These are phyloP conservation scores for Stachybotrys elegans DNA, from an alignment of 2,329 filamentous ascomycete genomes.

Conservation along the genomic window DNA sequence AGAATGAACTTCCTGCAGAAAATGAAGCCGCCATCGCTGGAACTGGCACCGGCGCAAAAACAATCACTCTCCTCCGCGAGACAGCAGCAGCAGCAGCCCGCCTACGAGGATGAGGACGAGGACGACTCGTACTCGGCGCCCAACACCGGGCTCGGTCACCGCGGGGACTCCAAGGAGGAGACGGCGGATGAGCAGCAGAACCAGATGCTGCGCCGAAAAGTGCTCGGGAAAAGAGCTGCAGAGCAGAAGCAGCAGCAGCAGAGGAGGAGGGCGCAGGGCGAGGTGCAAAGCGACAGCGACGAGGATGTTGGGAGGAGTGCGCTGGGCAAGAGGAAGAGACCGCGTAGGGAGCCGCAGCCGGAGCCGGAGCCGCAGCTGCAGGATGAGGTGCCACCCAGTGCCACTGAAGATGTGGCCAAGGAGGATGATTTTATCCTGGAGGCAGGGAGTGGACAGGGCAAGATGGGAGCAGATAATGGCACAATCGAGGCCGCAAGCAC, in stretches of 20 bases:
- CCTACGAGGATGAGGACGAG: slow-evolving; percentile 16
- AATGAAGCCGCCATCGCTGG: slow-evolving; percentile 20
- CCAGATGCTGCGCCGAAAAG: slow-evolving; percentile 23
- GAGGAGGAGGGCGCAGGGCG: slow-evolving; percentile 11
- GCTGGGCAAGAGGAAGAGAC: slow-evolving; percentile 32
- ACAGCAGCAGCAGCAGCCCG: slow-evolving; percentile 4
- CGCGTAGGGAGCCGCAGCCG: slow-evolving; percentile 10
- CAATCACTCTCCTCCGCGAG: slow-evolving; percentile 2
- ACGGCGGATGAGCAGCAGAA: slow-evolving; percentile 19
- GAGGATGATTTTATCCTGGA: too few species aligned
- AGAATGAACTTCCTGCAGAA: slow-evolving; percentile 26
- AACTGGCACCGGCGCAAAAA: slow-evolving; percentile 7
- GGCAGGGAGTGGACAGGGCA: not conserved
- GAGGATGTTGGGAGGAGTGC: slow-evolving; percentile 31
- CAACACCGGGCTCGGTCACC: slow-evolving; percentile 15
- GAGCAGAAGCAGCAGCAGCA: slow-evolving; percentile 7
- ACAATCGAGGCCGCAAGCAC: slow-evolving; percentile 1
- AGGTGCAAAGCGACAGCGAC: slow-evolving; percentile 30
- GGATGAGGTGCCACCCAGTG: not conserved
- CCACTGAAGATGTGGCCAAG: too few species aligned
- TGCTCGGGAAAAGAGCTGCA: slow-evolving; percentile 22
- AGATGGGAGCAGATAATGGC: not conserved
- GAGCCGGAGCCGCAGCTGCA: not conserved
- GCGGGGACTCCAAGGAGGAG: slow-evolving; percentile 12
- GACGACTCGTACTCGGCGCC: slow-evolving; percentile 17